These are phyloP conservation scores for Boletus rubroflammeus DNA, from an alignment of 768 basidiomycete genomes.

Conservation along the genomic window DNA sequence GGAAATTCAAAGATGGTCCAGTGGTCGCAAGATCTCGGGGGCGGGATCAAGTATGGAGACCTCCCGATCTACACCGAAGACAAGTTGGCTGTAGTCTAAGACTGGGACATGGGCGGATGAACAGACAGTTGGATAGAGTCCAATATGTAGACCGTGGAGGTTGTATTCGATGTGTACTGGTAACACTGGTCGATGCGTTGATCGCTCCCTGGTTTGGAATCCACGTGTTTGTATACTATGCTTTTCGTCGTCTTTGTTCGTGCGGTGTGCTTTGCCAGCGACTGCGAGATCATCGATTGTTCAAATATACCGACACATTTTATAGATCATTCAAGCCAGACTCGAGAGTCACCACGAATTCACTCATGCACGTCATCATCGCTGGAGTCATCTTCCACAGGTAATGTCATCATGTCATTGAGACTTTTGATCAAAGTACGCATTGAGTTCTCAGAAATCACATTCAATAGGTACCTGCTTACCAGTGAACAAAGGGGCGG, in stretches of 20 bases:
- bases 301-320: not conserved
- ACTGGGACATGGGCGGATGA: not conserved
- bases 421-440: slow-evolving; percentile 39
- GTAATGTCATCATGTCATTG: slow-evolving; percentile 69
- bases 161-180: slow-evolving; percentile 4
- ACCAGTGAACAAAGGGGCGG: slow-evolving; percentile 81
- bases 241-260: not conserved
- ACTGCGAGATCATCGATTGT: not conserved
- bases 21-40: slow-evolving; percentile 27
- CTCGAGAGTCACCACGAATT: not conserved
- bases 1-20: slow-evolving; percentile 24
- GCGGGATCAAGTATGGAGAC: slow-evolving; percentile 34
- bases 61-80: slow-evolving; percentile 43
- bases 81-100: slow-evolving; percentile 19
- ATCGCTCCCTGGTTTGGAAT: slow-evolving; percentile 5
- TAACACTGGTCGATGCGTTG: slow-evolving; percentile 16
- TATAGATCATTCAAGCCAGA: slow-evolving; percentile 4
- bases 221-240: not conserved
- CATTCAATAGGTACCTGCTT: slow-evolving; percentile 17
- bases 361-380: slow-evolving; percentile 8
- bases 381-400: slow-evolving; percentile 24
- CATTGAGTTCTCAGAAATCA: not conserved
- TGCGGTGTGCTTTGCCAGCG: not conserved
- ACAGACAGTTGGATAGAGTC: slow-evolving; percentile 5
- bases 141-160: not conserved